Conservation (phyloP, 352 stramenopile species). For the Phytophthora macrochlamydospora region DNA sequence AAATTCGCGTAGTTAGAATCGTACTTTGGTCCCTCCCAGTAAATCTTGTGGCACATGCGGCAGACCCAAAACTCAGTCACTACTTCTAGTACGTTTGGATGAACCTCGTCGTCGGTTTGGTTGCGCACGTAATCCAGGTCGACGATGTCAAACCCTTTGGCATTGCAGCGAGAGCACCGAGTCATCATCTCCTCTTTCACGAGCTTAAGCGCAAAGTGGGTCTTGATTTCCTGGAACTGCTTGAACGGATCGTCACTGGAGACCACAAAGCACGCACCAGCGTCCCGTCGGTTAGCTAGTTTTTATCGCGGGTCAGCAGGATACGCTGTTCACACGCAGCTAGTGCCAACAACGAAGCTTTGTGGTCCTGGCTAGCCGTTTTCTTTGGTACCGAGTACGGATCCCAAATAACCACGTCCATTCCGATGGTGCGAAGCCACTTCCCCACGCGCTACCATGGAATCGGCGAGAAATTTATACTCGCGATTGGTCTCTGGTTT, state of each 20-base stretch:
- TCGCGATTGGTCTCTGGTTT: slow-evolving; percentile 16
- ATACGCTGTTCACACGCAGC: slow-evolving; percentile 73
- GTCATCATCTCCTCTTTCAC: slow-evolving; percentile 78
- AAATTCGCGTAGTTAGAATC: slow-evolving; percentile 68
- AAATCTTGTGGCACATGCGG: slow-evolving; percentile 66
- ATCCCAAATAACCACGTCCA: slow-evolving; percentile 79
- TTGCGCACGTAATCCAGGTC: slow-evolving; percentile 52
- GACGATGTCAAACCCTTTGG: slow-evolving; percentile 64
- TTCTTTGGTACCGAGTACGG: slow-evolving; percentile 36
- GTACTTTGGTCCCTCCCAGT: slow-evolving; percentile 84
- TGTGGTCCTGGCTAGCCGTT: slow-evolving; percentile 43
- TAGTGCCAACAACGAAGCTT: slow-evolving; percentile 48
- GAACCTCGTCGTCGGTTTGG: slow-evolving; percentile 61
- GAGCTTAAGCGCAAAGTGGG: slow-evolving; percentile 69
- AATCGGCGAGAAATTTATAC: slow-evolving; percentile 77
- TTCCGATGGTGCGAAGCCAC: slow-evolving; percentile 77
- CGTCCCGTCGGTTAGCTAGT: slow-evolving; percentile 63
- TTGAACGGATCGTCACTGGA: slow-evolving; percentile 68
- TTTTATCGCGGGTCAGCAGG: slow-evolving; percentile 77
- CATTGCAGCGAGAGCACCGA: slow-evolving; percentile 71
- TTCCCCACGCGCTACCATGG: slow-evolving; percentile 79
- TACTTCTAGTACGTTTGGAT: slow-evolving; percentile 54
- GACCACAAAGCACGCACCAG: slow-evolving; percentile 77
- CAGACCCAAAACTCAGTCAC: slow-evolving; percentile 79
- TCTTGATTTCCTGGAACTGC: slow-evolving; percentile 81